Evolutionary conservation across 75 land plant genomes (phyloP).

Genomic region (Pinus albicaulis): DNA sequence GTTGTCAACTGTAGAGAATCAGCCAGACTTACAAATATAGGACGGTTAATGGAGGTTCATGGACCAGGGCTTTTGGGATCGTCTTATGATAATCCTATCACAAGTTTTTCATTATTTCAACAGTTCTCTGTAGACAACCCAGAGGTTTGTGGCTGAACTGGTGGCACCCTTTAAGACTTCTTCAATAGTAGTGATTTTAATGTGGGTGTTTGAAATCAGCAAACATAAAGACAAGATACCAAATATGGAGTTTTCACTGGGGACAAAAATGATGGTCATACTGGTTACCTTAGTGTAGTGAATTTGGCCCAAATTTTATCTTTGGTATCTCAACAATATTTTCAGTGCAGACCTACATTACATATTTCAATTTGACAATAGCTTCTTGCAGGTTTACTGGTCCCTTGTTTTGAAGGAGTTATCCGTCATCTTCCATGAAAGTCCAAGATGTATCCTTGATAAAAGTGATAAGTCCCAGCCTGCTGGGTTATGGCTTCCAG

Average conservation of each 20-base stretch:
- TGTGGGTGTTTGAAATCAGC: neutral
- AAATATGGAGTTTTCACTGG: neutral
- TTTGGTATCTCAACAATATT: neutral
- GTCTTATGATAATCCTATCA: slow-evolving; percentile 65
- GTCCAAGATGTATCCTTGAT: slow-evolving; percentile 65
- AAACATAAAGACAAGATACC: neutral
- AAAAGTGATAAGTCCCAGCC: slow-evolving; percentile 44
- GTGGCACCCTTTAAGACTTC: neutral
- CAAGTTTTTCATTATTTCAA: slow-evolving; percentile 66
- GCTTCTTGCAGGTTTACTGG: slow-evolving; percentile 63
- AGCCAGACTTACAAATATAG: slow-evolving; percentile 67
- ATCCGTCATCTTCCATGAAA: slow-evolving; percentile 50
- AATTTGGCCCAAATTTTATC: neutral
- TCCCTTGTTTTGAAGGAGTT: slow-evolving; percentile 59
- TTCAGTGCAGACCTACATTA: neutral
- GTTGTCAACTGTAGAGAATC: slow-evolving; percentile 36
- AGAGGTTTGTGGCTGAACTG: slow-evolving; percentile 37
- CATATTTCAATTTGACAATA: neutral
- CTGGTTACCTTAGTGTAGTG: neutral
- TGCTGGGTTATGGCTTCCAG: slow-evolving; percentile 90
- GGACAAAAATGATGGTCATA: neutral
- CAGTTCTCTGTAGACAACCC: slow-evolving; percentile 72
- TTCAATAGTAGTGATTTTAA: neutral
- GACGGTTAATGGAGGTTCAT: slow-evolving; percentile 60
- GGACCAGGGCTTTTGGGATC: slow-evolving; percentile 73